A percentile compares a stretch with the other conserved stretches of the same genome.
These are phyloP conservation scores for Lipomyces lipofer DNA, from an alignment of 805 yeast species.

Conservation along the genomic window DNA sequence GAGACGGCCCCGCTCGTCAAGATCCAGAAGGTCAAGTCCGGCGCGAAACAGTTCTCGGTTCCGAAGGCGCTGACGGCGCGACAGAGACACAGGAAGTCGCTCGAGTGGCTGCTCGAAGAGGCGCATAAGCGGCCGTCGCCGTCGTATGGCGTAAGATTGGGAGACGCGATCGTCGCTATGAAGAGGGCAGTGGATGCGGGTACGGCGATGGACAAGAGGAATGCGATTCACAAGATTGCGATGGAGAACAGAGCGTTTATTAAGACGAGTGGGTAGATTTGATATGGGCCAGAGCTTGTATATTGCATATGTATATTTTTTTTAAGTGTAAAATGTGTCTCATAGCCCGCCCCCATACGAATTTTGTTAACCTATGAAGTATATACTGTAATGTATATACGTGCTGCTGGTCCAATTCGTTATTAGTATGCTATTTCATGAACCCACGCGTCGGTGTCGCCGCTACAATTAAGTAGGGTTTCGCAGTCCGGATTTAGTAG, in stretches of 20 bases:
- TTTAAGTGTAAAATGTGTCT: too few relatives aligned
- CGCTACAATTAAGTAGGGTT: too few relatives aligned
- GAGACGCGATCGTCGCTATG: constrained; percentile 71
- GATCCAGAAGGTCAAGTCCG: constrained; percentile 73
- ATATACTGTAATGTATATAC: too few relatives aligned
- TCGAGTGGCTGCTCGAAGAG: constrained; percentile 87
- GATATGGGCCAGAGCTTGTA: too few relatives aligned
- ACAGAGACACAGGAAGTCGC: constrained; percentile 84
- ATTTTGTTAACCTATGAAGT: too few relatives aligned
- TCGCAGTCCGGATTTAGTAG: too few relatives aligned
- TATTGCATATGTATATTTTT: too few relatives aligned
- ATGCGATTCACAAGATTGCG: constrained; percentile 80
- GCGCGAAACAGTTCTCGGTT: constrained; percentile 75
- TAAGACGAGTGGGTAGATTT: too few relatives aligned
- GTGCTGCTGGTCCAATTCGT: too few relatives aligned
- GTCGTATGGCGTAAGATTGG: constrained; percentile 82
- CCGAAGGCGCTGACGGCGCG: constrained; percentile 82
- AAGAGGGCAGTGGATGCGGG: constrained; percentile 16
- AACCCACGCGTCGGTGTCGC: too few relatives aligned
- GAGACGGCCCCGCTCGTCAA: constrained; percentile 81
- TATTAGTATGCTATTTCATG: too few relatives aligned
- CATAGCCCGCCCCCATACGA: too few relatives aligned
- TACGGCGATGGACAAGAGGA: constrained; percentile 59
- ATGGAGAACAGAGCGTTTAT: constrained; percentile 55
- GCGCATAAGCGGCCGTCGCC: constrained; percentile 74